A percentile compares a stretch with the other conserved stretches of the same genome.
Conservation (phyloP, 2,329 filamentous ascomycete genomes). For the Grosmannia huntii region DNA sequence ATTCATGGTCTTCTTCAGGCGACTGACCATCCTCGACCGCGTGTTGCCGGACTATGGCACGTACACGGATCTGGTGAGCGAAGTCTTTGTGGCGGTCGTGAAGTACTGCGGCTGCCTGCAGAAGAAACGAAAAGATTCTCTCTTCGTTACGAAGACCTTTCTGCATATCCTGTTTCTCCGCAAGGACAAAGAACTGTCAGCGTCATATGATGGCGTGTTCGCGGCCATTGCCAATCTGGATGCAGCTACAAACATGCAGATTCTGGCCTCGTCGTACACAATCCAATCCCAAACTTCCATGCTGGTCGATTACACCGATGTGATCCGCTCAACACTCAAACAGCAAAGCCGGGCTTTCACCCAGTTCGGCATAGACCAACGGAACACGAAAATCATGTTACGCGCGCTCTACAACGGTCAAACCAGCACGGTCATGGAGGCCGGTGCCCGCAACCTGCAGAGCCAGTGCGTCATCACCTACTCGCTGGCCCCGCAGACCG, state of each 20-base stretch:
- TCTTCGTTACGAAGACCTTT: background rate
- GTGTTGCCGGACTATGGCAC: background rate
- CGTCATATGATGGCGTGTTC: background rate
- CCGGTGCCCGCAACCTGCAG: background rate
- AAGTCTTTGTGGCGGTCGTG: background rate
- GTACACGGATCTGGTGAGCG: background rate
- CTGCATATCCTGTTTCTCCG: background rate
- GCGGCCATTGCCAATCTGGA: background rate
- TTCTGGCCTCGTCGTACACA: background rate
- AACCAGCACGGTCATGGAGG: background rate
- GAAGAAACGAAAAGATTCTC: background rate
- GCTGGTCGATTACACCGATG: background rate
- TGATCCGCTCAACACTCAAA: background rate
- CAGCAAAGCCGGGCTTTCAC: too few relatives aligned
- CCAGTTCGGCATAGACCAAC: too few relatives aligned
- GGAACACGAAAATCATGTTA: too few relatives aligned
- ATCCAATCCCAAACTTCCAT: background rate
- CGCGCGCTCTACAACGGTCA: too few relatives aligned
- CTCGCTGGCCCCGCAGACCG: background rate
- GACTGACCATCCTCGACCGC: background rate
- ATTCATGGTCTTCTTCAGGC: background rate
- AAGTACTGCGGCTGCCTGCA: background rate
- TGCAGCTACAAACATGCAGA: background rate
- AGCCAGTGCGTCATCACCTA: background rate
- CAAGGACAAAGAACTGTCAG: background rate